phyloP scores from a whole-genome alignment of 2,329 filamentous ascomycete species.

The Leptographium procerum region DNA sequence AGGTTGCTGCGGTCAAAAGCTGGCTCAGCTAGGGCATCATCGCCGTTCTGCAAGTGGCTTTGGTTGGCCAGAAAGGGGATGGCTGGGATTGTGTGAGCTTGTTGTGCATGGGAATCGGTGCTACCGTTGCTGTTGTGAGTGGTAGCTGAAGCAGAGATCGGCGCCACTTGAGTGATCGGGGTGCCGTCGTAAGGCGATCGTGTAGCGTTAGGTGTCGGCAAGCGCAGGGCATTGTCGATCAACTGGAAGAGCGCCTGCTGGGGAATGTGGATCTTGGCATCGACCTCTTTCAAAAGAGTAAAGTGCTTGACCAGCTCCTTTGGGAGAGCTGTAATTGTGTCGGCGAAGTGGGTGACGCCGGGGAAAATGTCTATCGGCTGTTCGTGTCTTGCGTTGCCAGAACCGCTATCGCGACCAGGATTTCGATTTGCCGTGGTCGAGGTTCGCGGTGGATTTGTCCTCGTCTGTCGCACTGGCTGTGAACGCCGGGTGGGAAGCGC shows the following conservation, averaged over 20 bases:
- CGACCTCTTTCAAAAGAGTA: conserved; percentile 91
- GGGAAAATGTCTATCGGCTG: conserved; percentile 57
- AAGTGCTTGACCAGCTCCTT: conserved; percentile 94
- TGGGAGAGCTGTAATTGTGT: conserved; percentile 82
- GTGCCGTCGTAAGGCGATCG: conserved; percentile 32
- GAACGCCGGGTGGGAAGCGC: conserved; percentile 27
- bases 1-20: conserved; percentile 47
- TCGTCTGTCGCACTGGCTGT: conserved; percentile 15
- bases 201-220: conserved; percentile 32
- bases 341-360: conserved; percentile 66
- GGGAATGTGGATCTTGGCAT: conserved; percentile 87
- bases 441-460: conserved; percentile 48
- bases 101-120: conserved; percentile 9
- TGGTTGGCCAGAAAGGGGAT: not conserved
- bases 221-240: conserved; percentile 51
- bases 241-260: conserved; percentile 73
- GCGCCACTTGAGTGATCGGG: conserved; percentile 20
- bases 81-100: not conserved
- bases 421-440: conserved; percentile 32
- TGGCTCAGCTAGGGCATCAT: conserved; percentile 9
- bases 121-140: conserved; percentile 36
- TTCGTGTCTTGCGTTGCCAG: conserved; percentile 33
- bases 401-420: conserved; percentile 24
- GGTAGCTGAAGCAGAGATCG: conserved; percentile 35
- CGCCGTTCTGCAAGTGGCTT: not conserved